Evolutionary conservation across 768 basidiomycete species (phyloP), one percentile per base, ranked within the genome.

Genomic region (Suillus spraguei): DNA sequence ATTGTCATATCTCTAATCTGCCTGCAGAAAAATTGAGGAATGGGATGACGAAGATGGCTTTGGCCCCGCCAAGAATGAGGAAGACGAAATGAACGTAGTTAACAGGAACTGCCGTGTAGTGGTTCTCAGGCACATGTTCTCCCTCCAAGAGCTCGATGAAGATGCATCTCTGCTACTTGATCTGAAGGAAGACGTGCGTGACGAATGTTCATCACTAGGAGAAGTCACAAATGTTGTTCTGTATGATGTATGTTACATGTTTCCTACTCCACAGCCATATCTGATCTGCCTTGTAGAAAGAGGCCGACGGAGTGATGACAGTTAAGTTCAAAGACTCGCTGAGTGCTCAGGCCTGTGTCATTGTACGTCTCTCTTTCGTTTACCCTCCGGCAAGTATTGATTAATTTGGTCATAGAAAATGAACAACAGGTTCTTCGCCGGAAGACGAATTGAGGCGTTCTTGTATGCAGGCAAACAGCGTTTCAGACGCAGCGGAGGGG

Each of bases 11-110:
- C 33, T 47, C 39, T 42, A 33, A 47, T 60, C 60, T 20, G 44
- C 55, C 14, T 10, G 32, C 69, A 98, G 97, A 72, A 98, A 97
- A 81, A 77, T 98, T 35, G 84, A 84, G 60, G 94, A 97, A 70
- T 99, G 97, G 97, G 90, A 94, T 63, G 95, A 94, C 38, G 94
- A 94, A 72, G 95, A 96, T 66, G 94, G 94, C 2, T 94, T 94
- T 67, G 95, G 94, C 6, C 92, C 92, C 0, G 74, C 82, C 17
- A 79, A 83, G 59, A 82, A 86, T 20, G 82, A 83, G 24, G 83
- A 84, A 56, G 88, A 90, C 66, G 74, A 78, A 24, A 72, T 69
- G 35, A 75, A 79, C 28, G 71, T 77, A 7, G 72, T 74, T 36
- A 85, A 85, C 73, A 82, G 85, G 71, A 84, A 83, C 69, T 83